phyloP scores from a whole-genome alignment of 225 moss, liverwort and hornwort genomes.

The Bryum argenteum region DNA sequence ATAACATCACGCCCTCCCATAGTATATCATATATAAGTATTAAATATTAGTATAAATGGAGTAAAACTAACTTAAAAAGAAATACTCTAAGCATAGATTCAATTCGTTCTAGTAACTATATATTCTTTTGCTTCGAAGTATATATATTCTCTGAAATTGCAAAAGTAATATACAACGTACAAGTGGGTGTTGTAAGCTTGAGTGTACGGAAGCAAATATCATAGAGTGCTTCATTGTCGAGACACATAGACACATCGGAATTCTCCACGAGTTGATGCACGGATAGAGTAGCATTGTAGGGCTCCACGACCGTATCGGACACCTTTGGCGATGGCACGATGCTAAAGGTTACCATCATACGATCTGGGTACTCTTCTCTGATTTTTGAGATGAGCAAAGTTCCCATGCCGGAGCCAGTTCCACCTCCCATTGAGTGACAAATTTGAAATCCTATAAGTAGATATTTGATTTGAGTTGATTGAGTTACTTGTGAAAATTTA shows the following conservation, averaged over 20 bases:
- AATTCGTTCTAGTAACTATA: too few relatives aligned
- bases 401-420: slow-evolving; percentile 60
- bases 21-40: background rate
- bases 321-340: slow-evolving; percentile 60
- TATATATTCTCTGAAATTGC: too few relatives aligned
- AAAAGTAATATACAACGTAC: slow-evolving; percentile 21
- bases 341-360: slow-evolving; percentile 65
- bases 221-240: slow-evolving; percentile 60
- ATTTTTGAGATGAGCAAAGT: slow-evolving; percentile 19
- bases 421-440: slow-evolving; percentile 62
- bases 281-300: slow-evolving; percentile 62
- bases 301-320: slow-evolving; percentile 60
- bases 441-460: slow-evolving; percentile 45
- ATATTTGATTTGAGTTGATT: background rate
- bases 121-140: too few relatives aligned
- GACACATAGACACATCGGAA: slow-evolving; percentile 56
- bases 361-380: slow-evolving; percentile 40
- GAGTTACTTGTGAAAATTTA: background rate
- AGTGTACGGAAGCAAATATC: slow-evolving; percentile 67
- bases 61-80: background rate
- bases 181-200: slow-evolving; percentile 62
- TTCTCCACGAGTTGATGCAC: slow-evolving; percentile 63
- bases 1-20: background rate
- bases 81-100: too few relatives aligned
- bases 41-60: background rate